Evolutionary conservation across 1,139 yeast species (phyloP), one percentile per base, ranked within the genome.

Genomic region (Meyerozyma carpophila): DNA sequence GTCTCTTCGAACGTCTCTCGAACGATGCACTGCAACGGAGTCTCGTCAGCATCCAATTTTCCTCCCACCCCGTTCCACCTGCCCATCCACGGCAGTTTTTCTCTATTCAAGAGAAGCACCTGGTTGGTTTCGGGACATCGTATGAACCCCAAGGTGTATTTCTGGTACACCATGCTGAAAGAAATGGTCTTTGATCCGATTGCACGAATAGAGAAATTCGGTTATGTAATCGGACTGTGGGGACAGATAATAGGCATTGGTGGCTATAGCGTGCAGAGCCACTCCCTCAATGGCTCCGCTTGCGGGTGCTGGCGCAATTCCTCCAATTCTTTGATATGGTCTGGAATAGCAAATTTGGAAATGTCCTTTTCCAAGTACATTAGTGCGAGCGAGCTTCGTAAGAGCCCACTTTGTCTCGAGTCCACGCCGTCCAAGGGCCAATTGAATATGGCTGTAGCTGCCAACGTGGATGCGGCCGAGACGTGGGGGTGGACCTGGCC

Each of bases 61-160:
- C 79, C 79, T 3, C 79, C 79, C 11, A 74, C 73, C 1, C 79
- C 79, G 49, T 73, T 73, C 78, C 79, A 74, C 43, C 71, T 57
- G 2, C 79, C 79, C 77, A 71, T 73, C 75, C 77, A 73, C 1
- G 79, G 79, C 16, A 66, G 57, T 47, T 73, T 73, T 43, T 67
- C 63, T 31, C 79, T 56, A 45, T 74, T 74, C 27, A 74, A 55
- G 7, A 74, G 57, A 7, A 74, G 62, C 11, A 72, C 48, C 41
- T 58, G 45, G 27, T 44, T 39, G 9, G 47, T 41, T 10, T 42
- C 50, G 5, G 18, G 18, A 21, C 51, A 47, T 32, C 43, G 44
- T 26, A 52, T 42, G 43, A 52, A 52, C 25, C 56, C 56, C 10
- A 52, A 41, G 20, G 56, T 52, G 43, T 52, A 52, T 34, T 45